These are phyloP conservation scores for Capsella rubella DNA, from an alignment of 441 rosid species.

Conservation along the genomic window DNA sequence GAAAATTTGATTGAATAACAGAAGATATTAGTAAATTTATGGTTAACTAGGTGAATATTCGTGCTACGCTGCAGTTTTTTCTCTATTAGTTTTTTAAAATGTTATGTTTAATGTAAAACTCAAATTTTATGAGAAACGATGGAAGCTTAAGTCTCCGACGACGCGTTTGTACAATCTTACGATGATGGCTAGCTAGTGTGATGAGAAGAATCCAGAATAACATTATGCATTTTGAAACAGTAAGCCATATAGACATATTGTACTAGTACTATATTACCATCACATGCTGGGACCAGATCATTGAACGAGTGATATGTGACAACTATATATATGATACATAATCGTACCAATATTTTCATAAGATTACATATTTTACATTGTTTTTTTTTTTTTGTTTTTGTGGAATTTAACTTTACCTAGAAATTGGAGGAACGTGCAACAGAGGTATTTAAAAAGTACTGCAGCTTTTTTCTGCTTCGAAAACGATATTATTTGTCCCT, in stretches of 20 bases:
- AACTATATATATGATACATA: conserved; percentile 35
- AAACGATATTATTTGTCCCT: conserved; percentile 19
- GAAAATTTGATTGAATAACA: not conserved
- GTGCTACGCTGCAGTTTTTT: too few relatives aligned
- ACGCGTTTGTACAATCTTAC: not conserved
- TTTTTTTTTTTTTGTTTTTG: too few relatives aligned
- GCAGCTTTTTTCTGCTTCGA: conserved; percentile 30
- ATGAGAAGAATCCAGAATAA: conserved; percentile 24
- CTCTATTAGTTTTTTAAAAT: too few relatives aligned
- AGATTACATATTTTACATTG: conserved; percentile 13
- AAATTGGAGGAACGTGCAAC: conserved; percentile 14
- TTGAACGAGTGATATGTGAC: conserved; percentile 33
- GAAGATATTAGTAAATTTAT: not conserved
- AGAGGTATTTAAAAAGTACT: conserved; percentile 21
- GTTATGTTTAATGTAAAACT: not conserved
- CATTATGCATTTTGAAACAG: not conserved
- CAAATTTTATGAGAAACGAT: not conserved
- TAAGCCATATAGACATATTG: conserved; percentile 13
- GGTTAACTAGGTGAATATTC: too few relatives aligned
- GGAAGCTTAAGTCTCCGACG: not conserved
- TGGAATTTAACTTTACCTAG: conserved; percentile 14
- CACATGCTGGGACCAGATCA: conserved; percentile 31
- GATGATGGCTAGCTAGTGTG: conserved; percentile 12
- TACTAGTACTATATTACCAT: conserved; percentile 14
- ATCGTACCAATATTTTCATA: conserved; percentile 27